phyloP scores from a whole-genome alignment of 225 moss, liverwort and hornwort genomes.

The Neckera pumila region DNA sequence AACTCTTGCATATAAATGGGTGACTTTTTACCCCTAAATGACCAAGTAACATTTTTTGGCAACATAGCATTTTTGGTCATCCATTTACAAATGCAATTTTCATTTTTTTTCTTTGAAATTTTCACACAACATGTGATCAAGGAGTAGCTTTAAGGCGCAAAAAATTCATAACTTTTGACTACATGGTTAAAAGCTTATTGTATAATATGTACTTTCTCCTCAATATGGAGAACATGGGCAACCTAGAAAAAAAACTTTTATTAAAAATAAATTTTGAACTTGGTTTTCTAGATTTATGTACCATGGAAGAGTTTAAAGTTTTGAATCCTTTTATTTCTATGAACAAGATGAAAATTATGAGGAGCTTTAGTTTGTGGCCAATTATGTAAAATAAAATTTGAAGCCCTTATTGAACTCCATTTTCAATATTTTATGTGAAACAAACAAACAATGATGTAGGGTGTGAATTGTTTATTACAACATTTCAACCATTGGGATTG shows the following conservation, averaged over 20 bases:
- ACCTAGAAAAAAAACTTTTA: neutral
- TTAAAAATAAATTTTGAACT: neutral
- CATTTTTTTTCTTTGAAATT: neutral
- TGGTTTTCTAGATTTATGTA: neutral
- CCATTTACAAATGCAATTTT: neutral
- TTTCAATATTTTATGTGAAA: neutral
- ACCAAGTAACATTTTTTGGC: too few species aligned
- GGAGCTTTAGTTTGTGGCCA: rapidly evolving
- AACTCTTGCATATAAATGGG: neutral
- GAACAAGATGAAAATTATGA: neutral
- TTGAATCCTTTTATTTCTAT: neutral
- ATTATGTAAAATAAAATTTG: neutral
- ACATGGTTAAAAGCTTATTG: neutral
- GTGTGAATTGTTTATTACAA: neutral
- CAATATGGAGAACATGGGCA: rapidly evolving
- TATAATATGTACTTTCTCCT: neutral
- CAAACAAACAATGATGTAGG: rapidly evolving
- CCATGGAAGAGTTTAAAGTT: neutral
- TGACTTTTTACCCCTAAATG: neutral
- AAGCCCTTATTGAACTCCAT: neutral
- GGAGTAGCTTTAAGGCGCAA: neutral
- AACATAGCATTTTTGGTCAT: neutral
- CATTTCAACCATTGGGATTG: neutral
- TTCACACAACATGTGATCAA: neutral
- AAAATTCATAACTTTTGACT: neutral